Evolutionary conservation across 2,329 filamentous ascomycete species (phyloP), one percentile per base, ranked within the genome.

Genomic region (Zopfia rhizophila): DNA sequence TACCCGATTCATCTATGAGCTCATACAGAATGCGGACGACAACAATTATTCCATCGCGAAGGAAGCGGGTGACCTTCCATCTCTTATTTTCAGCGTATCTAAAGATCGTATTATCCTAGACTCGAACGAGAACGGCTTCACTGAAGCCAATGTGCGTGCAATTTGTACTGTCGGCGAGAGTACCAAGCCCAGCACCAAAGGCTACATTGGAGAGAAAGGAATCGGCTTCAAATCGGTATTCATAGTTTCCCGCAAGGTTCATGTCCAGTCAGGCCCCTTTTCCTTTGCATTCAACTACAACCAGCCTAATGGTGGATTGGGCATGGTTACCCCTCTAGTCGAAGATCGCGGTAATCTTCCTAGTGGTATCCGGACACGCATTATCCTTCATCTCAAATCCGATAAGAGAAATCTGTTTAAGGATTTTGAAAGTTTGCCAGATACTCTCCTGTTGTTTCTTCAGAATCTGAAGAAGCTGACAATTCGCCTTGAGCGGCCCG

Each of bases 91-190:
- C n/a, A n/a, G n/a, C n/a, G n/a, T n/a, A n/a, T n/a, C n/a, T n/a
- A 24, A 53, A 24, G 53, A 55, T 21, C 33, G 43, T 17, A 48
- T 82, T 0, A 60, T 68, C 4, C 61, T 70, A 0, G 55, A 69
- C 22, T 81, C 77, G 59, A 82, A 82, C 38, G 79, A 51, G 25
- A 25, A 36, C n/a, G 48, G 48, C 12, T 51, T 51, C 24, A 60
- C 0, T 33, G 57, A 5, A 49, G 57, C 1, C 12, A 74, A 82
- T 32, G 58, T 82, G 3, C 31, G 36, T 2, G 78, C 79, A 0
- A 77, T 82, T 13, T 82, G 79, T 51, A 39, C 56, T 1, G 65
- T 79, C 1, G 74, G 74, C 1, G 38, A 73, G 12, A 82, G 79
- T 53, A 76, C 79, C 4, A 82, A 51, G 23, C 18, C 4, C 6